Evolutionary conservation across 306 rosid genomes (phyloP).

Genomic region (Cicer yamashitae): DNA sequence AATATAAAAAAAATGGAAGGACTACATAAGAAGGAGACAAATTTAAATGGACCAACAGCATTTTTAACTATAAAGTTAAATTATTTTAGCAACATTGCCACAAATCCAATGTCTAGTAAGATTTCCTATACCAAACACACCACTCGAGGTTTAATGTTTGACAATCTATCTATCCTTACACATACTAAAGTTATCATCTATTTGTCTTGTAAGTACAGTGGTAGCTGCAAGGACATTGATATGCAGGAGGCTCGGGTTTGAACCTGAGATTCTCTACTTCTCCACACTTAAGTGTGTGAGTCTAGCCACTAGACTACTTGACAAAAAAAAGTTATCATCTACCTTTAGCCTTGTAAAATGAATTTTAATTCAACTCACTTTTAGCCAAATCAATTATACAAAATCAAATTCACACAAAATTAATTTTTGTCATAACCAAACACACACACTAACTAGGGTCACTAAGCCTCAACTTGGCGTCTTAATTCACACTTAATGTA

Average conservation of each 20-base stretch:
- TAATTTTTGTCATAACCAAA: no score
- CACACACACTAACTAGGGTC: not conserved
- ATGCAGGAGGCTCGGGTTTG: no score
- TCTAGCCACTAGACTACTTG: no score
- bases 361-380: no score
- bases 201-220: no score
- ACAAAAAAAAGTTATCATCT: not conserved
- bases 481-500: constrained; percentile 24
- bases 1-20: not conserved
- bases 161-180: not conserved
- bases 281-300: no score
- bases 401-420: no score
- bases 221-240: no score
- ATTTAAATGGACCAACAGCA: not conserved
- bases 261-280: no score
- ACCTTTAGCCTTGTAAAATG: not conserved
- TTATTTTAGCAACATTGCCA: not conserved
- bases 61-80: not conserved
- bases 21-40: not conserved
- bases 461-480: not conserved
- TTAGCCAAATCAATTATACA: no score
- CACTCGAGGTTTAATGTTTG: not conserved
- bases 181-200: no score
- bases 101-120: not conserved
- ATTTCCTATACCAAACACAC: constrained; percentile 6